Conservation (phyloP, 371 early-diverging fungal genomes). For the Rhizomucor pusillus region DNA sequence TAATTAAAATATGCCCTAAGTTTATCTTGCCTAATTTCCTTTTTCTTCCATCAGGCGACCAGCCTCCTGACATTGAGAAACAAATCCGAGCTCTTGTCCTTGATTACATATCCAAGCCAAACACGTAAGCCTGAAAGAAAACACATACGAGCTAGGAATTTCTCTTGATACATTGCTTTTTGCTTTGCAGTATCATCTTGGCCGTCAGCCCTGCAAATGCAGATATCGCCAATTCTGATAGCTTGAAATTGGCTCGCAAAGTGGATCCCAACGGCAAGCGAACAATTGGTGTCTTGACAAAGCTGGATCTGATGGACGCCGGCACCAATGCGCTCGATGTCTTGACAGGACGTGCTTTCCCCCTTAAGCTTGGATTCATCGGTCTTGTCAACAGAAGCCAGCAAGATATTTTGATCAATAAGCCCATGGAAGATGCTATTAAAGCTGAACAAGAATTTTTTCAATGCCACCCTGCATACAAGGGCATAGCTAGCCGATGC, state of each 20-base stretch:
- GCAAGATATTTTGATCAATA: conserved; percentile 77
- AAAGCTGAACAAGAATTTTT: conserved; percentile 81
- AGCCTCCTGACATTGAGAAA: conserved; percentile 86
- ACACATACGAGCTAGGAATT: conserved; percentile 3
- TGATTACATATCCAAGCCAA: conserved; percentile 85
- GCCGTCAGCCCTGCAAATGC: conserved; percentile 92
- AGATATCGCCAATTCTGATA: conserved; percentile 94
- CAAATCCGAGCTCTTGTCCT: conserved; percentile 81
- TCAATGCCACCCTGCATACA: conserved; percentile 79
- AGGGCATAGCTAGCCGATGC: conserved; percentile 76
- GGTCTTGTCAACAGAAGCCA: conserved; percentile 89
- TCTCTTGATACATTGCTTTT: conserved; percentile 18
- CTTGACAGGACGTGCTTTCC: conserved; percentile 76
- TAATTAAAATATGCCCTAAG: background rate
- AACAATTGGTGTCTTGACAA: conserved; percentile 91
- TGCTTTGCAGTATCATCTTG: conserved; percentile 74
- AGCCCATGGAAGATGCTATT: conserved; percentile 80
- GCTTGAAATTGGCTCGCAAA: conserved; percentile 86
- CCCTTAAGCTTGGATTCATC: conserved; percentile 85
- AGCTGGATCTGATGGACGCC: conserved; percentile 93
- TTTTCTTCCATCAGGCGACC: conserved; percentile 55
- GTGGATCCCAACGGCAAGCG: conserved; percentile 81
- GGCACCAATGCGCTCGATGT: conserved; percentile 89
- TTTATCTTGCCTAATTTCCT: conserved; percentile 33
- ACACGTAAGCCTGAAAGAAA: conserved; percentile 50